phyloP scores from a whole-genome alignment of 179 eudicot species.

The Corrigiola litoralis region DNA sequence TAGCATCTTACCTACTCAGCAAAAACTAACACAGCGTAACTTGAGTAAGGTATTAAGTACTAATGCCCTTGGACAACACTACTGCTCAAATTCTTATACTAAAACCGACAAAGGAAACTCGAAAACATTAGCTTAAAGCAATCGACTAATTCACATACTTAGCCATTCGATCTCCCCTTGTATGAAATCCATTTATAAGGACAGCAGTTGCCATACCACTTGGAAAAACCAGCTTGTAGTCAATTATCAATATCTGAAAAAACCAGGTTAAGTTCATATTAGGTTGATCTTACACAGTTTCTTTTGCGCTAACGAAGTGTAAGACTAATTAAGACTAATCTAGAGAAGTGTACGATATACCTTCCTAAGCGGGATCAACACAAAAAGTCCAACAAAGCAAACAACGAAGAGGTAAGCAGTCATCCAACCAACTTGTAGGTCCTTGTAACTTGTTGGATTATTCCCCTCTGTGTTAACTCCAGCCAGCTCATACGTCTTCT shows the following conservation, averaged over 20 bases:
- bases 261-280: neutral
- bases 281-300: neutral
- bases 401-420: constrained; percentile 60
- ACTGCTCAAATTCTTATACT: neutral
- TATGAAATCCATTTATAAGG: constrained; percentile 76
- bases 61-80: too few relatives aligned
- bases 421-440: constrained; percentile 75
- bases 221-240: constrained; percentile 68
- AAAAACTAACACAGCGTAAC: too few relatives aligned
- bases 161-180: constrained; percentile 53
- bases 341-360: constrained; percentile 22
- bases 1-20: too few relatives aligned
- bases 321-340: too few relatives aligned
- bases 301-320: neutral
- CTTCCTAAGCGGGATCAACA: constrained; percentile 76
- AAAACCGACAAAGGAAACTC: neutral
- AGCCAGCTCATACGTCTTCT: constrained; percentile 66
- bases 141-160: constrained; percentile 27
- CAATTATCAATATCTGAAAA: constrained; percentile 60
- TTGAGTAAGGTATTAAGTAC: too few relatives aligned
- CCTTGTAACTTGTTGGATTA: constrained; percentile 60
- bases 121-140: neutral
- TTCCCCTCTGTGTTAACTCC: constrained; percentile 56
- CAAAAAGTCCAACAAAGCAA: constrained; percentile 80
- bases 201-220: constrained; percentile 90